A percentile compares a stretch with the other conserved stretches of the same genome.
Evolutionary conservation across 352 stramenopile species (phyloP).

Genomic region (Phytophthora capsici): DNA sequence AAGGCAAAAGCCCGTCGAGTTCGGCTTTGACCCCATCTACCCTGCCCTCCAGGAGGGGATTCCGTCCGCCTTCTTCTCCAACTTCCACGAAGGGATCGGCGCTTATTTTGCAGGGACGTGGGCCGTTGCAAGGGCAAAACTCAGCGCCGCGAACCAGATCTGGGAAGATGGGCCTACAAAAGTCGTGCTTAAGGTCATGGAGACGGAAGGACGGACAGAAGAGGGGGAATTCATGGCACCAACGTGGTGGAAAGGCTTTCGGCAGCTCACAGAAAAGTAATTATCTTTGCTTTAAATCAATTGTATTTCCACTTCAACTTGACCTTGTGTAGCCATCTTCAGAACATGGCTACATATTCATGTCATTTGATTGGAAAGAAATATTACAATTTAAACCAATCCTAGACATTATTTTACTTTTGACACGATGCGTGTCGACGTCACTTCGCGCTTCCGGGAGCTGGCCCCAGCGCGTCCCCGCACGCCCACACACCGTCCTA

Average conservation of each 20-base stretch:
- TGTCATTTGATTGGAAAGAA: constrained; percentile 6
- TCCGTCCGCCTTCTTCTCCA: constrained; percentile 87
- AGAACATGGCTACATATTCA: neutral
- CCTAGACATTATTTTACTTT: constrained; percentile 2
- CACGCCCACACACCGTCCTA: neutral
- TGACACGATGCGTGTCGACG: constrained; percentile 42
- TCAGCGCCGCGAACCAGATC: constrained; percentile 92
- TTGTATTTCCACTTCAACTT: constrained; percentile 26
- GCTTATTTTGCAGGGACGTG: constrained; percentile 95
- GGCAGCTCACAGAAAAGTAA: constrained; percentile 94
- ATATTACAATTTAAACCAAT: constrained; percentile 24
- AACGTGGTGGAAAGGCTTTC: constrained; percentile 91
- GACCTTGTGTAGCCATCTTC: neutral
- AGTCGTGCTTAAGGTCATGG: constrained; percentile 92
- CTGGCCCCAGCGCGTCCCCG: constrained; percentile 30
- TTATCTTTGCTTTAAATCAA: constrained; percentile 11
- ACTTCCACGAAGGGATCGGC: constrained; percentile 93
- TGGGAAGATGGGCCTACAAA: constrained; percentile 90
- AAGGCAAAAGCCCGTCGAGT: constrained; percentile 87
- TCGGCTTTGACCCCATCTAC: constrained; percentile 76
- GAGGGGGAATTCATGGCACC: constrained; percentile 82
- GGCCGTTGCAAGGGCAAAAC: constrained; percentile 76
- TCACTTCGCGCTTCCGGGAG: constrained; percentile 45
- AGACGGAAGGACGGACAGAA: constrained; percentile 78
- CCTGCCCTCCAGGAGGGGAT: constrained; percentile 80